phyloP scores from a whole-genome alignment of 202 grass and related monocot genomes.

The Dendrocalamus latiflorus region DNA sequence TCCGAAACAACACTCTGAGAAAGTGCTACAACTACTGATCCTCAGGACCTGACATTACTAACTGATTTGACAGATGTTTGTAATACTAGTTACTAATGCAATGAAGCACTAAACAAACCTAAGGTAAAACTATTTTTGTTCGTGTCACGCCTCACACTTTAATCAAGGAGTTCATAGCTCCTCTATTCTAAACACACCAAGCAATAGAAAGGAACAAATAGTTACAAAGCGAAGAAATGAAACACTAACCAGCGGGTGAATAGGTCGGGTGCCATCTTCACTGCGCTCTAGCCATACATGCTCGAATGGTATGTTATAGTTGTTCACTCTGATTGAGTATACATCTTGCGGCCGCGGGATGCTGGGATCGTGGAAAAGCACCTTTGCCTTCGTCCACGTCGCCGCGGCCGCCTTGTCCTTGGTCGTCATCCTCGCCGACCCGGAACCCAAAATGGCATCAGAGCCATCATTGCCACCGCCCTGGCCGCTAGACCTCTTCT shows the following conservation, averaged over 20 bases:
- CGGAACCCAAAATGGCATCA: background rate
- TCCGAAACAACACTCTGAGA: background rate
- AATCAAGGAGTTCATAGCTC: background rate
- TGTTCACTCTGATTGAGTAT: slow-evolving; percentile 81
- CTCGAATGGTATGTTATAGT: slow-evolving; percentile 67
- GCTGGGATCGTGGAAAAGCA: slow-evolving; percentile 65
- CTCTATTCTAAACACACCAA: slow-evolving; percentile 2
- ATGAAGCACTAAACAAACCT: background rate
- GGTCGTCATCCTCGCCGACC: slow-evolving; percentile 31
- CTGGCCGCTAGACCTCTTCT: slow-evolving; percentile 6
- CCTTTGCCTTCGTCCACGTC: slow-evolving; percentile 42
- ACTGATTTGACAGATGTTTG: background rate
- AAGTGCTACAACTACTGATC: background rate
- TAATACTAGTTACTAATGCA: background rate
- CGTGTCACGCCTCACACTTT: background rate
- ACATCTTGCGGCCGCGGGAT: slow-evolving; percentile 76
- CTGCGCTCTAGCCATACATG: slow-evolving; percentile 88
- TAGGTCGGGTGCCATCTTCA: slow-evolving; percentile 47
- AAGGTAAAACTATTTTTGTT: background rate
- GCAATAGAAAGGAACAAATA: background rate
- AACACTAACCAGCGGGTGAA: slow-evolving; percentile 80
- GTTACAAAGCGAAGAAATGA: background rate
- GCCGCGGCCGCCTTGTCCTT: slow-evolving; percentile 47
- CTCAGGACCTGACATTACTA: background rate
- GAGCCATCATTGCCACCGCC: background rate